Evolutionary conservation across 768 basidiomycete species (phyloP).

Genomic region (Lyophyllum shimeji): DNA sequence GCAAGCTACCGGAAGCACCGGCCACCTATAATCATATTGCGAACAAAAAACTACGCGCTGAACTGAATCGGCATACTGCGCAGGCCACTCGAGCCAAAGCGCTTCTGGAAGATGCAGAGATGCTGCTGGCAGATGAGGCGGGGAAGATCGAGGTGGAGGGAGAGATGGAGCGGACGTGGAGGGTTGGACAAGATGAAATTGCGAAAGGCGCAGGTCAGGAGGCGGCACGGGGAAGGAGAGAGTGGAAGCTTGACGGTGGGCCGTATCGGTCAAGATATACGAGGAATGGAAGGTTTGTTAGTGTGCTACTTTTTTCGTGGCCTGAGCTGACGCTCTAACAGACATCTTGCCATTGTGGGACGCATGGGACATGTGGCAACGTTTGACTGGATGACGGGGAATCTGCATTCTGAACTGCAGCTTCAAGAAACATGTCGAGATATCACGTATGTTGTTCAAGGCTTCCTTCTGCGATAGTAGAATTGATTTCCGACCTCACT

Average conservation of each 20-base stretch:
- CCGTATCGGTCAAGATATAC: slow-evolving; percentile 86
- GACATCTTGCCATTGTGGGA: slow-evolving; percentile 87
- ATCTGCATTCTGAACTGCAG: slow-evolving; percentile 84
- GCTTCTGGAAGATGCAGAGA: slow-evolving; percentile 67
- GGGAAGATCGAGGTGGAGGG: slow-evolving; percentile 78
- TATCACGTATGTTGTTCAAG: slow-evolving; percentile 66
- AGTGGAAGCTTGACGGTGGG: slow-evolving; percentile 83
- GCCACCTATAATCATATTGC: slow-evolving; percentile 60
- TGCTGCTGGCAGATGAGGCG: slow-evolving; percentile 65
- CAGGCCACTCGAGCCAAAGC: slow-evolving; percentile 62
- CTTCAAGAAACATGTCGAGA: slow-evolving; percentile 89
- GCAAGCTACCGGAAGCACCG: slow-evolving; percentile 44
- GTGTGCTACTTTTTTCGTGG: slow-evolving; percentile 2
- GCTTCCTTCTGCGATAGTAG: not conserved
- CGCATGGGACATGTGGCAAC: slow-evolving; percentile 84
- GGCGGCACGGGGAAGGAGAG: slow-evolving; percentile 71
- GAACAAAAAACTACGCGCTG: slow-evolving; percentile 74
- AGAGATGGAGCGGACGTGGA: slow-evolving; percentile 88
- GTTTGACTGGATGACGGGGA: slow-evolving; percentile 91
- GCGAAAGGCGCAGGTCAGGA: slow-evolving; percentile 64
- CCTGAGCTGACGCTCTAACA: slow-evolving; percentile 23
- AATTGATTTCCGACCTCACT: not conserved
- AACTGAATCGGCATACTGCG: slow-evolving; percentile 60
- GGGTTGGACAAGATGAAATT: slow-evolving; percentile 81
- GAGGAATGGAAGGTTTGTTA: slow-evolving; percentile 79